phyloP scores from a whole-genome alignment of 2,329 filamentous ascomycete species.

The Catunica adiposa region DNA sequence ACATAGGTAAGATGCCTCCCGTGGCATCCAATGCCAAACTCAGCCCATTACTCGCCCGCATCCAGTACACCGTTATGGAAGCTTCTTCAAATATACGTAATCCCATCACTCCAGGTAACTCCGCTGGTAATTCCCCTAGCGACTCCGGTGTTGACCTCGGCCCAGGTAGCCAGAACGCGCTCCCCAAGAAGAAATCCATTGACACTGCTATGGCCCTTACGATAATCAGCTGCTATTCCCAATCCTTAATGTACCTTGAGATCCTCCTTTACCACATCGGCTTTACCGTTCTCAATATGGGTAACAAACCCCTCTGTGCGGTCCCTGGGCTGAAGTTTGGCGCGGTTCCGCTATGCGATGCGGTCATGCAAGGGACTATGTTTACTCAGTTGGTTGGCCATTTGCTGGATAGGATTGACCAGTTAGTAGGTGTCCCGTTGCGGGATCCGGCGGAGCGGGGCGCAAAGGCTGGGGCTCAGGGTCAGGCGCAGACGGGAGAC shows the following conservation, averaged over 20 bases:
- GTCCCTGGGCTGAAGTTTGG: conserved; percentile 18
- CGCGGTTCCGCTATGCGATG: conserved; percentile 17
- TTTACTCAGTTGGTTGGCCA: conserved; percentile 19
- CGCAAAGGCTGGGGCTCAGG: too few species aligned
- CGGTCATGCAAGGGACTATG: conserved; percentile 18
- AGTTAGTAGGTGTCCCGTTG: conserved; percentile 18
- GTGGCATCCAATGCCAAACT: neutral
- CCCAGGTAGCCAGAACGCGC: neutral
- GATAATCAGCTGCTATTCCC: conserved; percentile 20
- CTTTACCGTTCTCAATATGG: conserved; percentile 15
- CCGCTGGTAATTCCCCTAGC: neutral
- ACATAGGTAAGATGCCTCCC: neutral
- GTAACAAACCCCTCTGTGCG: conserved; percentile 13
- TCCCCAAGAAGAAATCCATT: conserved; percentile 7
- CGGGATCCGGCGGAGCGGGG: neutral
- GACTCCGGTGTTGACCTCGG: neutral
- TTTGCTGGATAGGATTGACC: conserved; percentile 18
- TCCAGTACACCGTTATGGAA: conserved; percentile 4
- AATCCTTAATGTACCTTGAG: conserved; percentile 19
- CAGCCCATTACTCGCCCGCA: neutral
- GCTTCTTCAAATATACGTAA: neutral
- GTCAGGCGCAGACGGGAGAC: too few species aligned
- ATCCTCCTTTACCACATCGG: conserved; percentile 16
- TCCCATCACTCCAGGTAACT: neutral
- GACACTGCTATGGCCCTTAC: conserved; percentile 19